Evolutionary conservation across 75 land plant genomes (phyloP).

Genomic region (Pinus tabuliformis): DNA sequence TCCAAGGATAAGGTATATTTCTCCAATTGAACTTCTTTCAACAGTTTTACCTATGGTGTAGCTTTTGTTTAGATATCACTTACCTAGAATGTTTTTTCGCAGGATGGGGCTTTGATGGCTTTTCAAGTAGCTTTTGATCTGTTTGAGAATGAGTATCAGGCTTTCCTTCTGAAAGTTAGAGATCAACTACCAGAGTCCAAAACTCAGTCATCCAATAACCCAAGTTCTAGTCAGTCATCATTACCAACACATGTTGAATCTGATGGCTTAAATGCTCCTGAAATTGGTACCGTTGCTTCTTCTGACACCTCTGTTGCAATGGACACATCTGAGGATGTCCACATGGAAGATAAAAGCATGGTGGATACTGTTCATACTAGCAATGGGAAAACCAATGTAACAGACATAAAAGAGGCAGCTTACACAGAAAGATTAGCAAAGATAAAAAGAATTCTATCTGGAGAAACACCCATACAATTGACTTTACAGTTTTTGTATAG

Average conservation of each 20-base stretch:
- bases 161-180: slow-evolving; percentile 82
- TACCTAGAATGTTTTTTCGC: slow-evolving; percentile 1
- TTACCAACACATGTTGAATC: slow-evolving; percentile 17
- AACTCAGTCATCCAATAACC: slow-evolving; percentile 11
- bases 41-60: neutral
- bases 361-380: slow-evolving; percentile 6
- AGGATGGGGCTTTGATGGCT: slow-evolving; percentile 84
- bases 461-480: slow-evolving; percentile 89
- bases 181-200: slow-evolving; percentile 61
- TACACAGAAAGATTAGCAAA: slow-evolving; percentile 76
- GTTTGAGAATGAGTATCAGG: slow-evolving; percentile 88
- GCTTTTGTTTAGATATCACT: slow-evolving; percentile 7
- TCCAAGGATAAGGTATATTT: slow-evolving; percentile 54
- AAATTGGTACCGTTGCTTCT: slow-evolving; percentile 22
- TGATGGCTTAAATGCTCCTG: slow-evolving; percentile 15
- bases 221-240: slow-evolving; percentile 3
- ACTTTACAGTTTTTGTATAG: slow-evolving; percentile 91
- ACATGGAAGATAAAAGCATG: slow-evolving; percentile 36
- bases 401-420: slow-evolving; percentile 34
- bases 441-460: slow-evolving; percentile 78
- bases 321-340: slow-evolving; percentile 53
- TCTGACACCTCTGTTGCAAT: slow-evolving; percentile 16
- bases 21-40: neutral
- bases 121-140: slow-evolving; percentile 98
- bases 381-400: slow-evolving; percentile 10